Conservation (phyloP, 2,329 filamentous ascomycete genomes). For the Verticillium nubilum region DNA sequence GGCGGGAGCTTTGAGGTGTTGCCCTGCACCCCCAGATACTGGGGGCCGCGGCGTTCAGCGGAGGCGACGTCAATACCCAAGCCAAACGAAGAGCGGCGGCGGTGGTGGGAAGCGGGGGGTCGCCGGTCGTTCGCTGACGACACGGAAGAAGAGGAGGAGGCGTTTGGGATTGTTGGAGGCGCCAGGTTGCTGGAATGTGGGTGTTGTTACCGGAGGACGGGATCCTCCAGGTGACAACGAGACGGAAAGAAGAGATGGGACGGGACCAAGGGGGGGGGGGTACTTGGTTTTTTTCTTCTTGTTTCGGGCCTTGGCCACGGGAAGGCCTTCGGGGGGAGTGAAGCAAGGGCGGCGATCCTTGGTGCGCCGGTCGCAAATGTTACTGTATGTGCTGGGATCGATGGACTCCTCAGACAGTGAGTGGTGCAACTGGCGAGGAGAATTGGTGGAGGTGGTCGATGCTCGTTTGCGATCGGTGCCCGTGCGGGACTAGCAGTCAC, state of each 20-base stretch:
- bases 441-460: not conserved
- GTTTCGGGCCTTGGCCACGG: not conserved
- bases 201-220: constrained; percentile 13
- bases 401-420: no score
- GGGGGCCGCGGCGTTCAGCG: constrained; percentile 24
- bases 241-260: constrained; percentile 5
- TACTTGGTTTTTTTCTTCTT: not conserved
- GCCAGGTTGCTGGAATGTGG: constrained; percentile 12
- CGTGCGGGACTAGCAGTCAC: not conserved
- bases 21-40: constrained; percentile 32
- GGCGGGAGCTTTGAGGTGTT: constrained; percentile 39
- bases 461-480: not conserved
- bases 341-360: not conserved
- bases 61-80: constrained; percentile 24
- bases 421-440: not conserved
- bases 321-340: not conserved
- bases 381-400: not conserved
- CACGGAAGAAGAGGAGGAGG: not conserved
- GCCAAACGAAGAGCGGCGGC: constrained; percentile 24
- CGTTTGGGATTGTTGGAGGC: constrained; percentile 9
- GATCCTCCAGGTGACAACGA: constrained; percentile 12
- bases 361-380: not conserved
- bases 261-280: not conserved
- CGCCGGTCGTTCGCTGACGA: constrained; percentile 19
- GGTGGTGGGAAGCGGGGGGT: constrained; percentile 21